Conservation (phyloP, 2,329 filamentous ascomycete species). For the Dothidotthia symphoricarpi region DNA sequence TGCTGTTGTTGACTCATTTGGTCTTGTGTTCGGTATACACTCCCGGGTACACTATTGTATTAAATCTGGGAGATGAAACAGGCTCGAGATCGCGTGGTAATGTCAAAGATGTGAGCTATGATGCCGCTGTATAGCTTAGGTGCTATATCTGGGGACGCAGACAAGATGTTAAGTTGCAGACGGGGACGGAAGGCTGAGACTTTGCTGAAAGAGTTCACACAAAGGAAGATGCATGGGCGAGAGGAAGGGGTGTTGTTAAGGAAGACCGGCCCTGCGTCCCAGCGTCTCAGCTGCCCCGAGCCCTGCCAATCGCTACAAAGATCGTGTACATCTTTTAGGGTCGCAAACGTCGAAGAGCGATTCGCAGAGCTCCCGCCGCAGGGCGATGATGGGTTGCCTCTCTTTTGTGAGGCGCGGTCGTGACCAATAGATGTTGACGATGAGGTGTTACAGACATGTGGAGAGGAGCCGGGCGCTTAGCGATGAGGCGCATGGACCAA, state of each 20-base stretch:
- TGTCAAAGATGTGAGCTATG: too few relatives aligned
- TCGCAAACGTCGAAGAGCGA: constrained; percentile 26
- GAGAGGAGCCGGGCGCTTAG: constrained; percentile 32
- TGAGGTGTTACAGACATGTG: constrained; percentile 29
- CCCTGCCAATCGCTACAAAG: constrained; percentile 26
- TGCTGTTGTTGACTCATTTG: constrained; percentile 14
- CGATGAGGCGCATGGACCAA: too few relatives aligned
- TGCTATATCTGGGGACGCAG: constrained; percentile 1
- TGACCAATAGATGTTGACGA: constrained; percentile 30
- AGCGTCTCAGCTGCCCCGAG: constrained; percentile 23
- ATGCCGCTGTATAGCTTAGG: constrained; percentile 3
- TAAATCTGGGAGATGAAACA: neutral
- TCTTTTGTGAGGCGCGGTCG: constrained; percentile 33
- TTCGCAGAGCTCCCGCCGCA: constrained; percentile 33
- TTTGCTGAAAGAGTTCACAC: neutral
- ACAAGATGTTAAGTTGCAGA: neutral
- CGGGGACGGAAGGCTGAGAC: neutral
- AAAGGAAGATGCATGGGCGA: neutral
- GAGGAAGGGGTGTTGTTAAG: neutral
- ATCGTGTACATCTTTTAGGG: constrained; percentile 20
- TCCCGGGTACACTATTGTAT: neutral
- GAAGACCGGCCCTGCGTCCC: constrained; percentile 9
- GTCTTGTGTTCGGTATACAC: too few relatives aligned
- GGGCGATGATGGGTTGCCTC: constrained; percentile 22
- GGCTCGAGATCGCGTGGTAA: too few relatives aligned